Evolutionary conservation across 352 stramenopile genomes (phyloP).

Genomic region (Phytophthora nicotianae): DNA sequence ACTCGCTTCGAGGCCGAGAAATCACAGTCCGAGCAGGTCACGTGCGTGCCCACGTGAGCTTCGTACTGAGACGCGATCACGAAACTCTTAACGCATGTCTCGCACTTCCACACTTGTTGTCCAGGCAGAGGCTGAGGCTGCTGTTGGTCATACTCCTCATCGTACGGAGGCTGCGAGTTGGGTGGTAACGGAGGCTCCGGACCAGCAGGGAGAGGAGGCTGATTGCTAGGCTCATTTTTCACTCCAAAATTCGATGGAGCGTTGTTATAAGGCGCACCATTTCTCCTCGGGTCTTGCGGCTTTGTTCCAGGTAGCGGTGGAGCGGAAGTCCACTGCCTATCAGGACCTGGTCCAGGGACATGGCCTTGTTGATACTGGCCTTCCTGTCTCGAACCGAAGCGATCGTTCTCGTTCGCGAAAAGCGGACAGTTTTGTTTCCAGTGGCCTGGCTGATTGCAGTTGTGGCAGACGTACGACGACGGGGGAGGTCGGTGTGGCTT

Average conservation of each 20-base stretch:
- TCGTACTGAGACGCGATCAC: constrained; percentile 69
- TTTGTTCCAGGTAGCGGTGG: constrained; percentile 12
- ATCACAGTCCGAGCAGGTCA: constrained; percentile 68
- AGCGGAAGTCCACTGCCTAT: constrained; percentile 17
- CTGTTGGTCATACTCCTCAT: constrained; percentile 19
- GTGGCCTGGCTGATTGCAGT: constrained; percentile 75
- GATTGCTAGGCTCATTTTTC: constrained; percentile 9
- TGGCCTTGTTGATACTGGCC: constrained; percentile 15
- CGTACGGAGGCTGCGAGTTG: constrained; percentile 20
- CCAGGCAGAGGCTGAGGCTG: constrained; percentile 18
- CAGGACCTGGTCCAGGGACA: constrained; percentile 2
- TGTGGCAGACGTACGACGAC: constrained; percentile 75
- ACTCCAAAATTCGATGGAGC: not conserved
- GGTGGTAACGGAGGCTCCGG: constrained; percentile 29
- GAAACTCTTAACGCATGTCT: constrained; percentile 78
- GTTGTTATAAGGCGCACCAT: constrained; percentile 9
- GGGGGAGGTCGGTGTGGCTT: constrained; percentile 49
- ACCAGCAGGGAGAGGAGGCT: constrained; percentile 25
- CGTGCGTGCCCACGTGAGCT: constrained; percentile 75
- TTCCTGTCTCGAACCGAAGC: constrained; percentile 13
- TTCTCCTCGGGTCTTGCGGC: constrained; percentile 29
- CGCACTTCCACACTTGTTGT: constrained; percentile 54
- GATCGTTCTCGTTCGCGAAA: constrained; percentile 28
- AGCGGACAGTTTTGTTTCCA: constrained; percentile 82
- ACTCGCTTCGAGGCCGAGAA: constrained; percentile 80